Conservation (phyloP, 257 asterid genomes). For the Capsicum pubescens region DNA sequence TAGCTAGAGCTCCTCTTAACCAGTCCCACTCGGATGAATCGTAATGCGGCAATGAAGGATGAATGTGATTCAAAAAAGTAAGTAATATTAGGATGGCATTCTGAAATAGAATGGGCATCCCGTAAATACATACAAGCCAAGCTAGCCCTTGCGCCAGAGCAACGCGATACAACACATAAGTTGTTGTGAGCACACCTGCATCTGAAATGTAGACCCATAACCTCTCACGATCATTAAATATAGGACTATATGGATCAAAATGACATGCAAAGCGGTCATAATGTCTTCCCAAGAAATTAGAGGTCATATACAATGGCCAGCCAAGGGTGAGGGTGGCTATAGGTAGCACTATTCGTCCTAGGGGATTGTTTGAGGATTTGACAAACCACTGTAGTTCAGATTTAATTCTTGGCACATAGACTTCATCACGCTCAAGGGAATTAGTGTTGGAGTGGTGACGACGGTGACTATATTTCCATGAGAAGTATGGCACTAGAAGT, state of each 20-base stretch:
- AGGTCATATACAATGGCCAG: no score
- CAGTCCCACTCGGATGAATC: conserved; percentile 30
- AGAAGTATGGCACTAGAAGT: no score
- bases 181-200: no score
- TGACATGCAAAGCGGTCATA: no score
- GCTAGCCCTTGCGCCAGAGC: no score
- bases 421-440: neutral
- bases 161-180: no score
- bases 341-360: neutral
- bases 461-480: no score
- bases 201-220: no score
- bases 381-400: neutral
- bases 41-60: conserved; percentile 26
- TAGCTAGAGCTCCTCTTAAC: conserved; percentile 30
- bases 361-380: conserved; percentile 22
- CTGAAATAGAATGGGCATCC: neutral
- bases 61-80: conserved; percentile 24
- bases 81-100: neutral
- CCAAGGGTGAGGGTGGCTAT: no score
- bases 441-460: neutral
- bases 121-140: neutral
- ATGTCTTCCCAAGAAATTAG: no score
- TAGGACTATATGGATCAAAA: no score
- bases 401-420: neutral
- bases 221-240: no score